Evolutionary conservation across 768 basidiomycete genomes (phyloP).

Genomic region (Auricularia cornea): DNA sequence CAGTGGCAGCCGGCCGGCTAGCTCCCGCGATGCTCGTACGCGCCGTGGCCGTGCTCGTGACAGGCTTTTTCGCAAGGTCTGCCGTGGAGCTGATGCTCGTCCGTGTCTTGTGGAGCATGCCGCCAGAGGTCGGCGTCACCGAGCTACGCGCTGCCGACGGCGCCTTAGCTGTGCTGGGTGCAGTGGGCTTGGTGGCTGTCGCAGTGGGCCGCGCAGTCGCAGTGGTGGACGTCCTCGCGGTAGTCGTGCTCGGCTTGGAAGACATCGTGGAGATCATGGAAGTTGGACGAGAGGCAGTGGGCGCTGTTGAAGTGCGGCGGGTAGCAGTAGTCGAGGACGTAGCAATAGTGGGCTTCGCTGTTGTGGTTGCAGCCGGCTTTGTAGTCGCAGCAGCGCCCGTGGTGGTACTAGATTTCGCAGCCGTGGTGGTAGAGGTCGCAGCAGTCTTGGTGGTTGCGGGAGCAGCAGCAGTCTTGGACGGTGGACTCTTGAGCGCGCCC

Average conservation of each 20-base stretch:
- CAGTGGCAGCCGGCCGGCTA: not conserved
- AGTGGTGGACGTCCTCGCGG: constrained; percentile 4
- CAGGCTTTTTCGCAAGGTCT: constrained; percentile 16
- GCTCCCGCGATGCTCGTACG: constrained; percentile 14
- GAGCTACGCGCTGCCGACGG: not conserved
- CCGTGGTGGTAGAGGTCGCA: not conserved
- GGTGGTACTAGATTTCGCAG: not conserved
- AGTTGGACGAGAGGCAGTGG: constrained; percentile 16
- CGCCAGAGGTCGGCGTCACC: not conserved
- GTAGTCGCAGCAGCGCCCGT: constrained; percentile 12
- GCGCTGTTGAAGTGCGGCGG: constrained; percentile 25
- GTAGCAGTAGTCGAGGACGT: constrained; percentile 17
- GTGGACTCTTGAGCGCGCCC: constrained; percentile 41
- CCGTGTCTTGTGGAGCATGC: not conserved
- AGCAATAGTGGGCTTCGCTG: constrained; percentile 10
- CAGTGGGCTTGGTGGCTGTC: not conserved
- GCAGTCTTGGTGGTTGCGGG: constrained; percentile 24
- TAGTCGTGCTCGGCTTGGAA: constrained; percentile 11
- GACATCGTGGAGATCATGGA: constrained; percentile 16
- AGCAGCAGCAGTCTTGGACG: constrained; percentile 16
- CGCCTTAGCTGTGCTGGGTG: not conserved
- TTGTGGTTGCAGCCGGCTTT: constrained; percentile 22
- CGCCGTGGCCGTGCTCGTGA: constrained; percentile 2
- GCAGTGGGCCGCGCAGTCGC: constrained; percentile 11
- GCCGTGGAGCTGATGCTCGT: constrained; percentile 6